A percentile compares a stretch with the other conserved stretches of the same genome.
These are phyloP conservation scores for Avena insularis DNA, from an alignment of 176 grass and related monocot genomes.

Conservation along the genomic window DNA sequence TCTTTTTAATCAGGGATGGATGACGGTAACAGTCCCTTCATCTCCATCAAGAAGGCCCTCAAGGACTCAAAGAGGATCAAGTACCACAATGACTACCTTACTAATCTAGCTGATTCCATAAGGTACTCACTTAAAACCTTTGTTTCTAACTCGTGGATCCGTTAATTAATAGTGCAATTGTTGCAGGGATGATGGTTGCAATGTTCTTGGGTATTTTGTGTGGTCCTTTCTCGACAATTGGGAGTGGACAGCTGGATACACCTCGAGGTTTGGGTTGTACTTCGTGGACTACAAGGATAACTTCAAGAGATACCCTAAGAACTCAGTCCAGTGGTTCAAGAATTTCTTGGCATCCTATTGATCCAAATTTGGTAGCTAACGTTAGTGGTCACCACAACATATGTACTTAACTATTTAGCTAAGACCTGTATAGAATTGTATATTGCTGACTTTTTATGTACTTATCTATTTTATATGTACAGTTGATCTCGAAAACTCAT, in stretches of 20 bases:
- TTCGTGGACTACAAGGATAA: slow-evolving; percentile 68
- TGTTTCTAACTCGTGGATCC: neutral
- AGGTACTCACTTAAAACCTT: slow-evolving; percentile 35
- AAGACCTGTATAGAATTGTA: too few relatives aligned
- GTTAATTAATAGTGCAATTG: neutral
- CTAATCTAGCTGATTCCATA: slow-evolving; percentile 63
- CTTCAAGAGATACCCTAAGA: slow-evolving; percentile 77
- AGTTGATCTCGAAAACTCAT: too few relatives aligned
- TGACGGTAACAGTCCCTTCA: slow-evolving; percentile 68
- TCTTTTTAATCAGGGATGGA: slow-evolving; percentile 53
- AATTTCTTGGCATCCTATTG: slow-evolving; percentile 52
- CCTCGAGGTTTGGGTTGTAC: slow-evolving; percentile 68
- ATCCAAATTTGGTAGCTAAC: slow-evolving; percentile 3
- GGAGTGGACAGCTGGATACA: slow-evolving; percentile 82
- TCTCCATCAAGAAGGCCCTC: slow-evolving; percentile 61
- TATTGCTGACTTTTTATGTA: too few relatives aligned
- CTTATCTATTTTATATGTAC: too few relatives aligned
- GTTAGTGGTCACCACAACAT: neutral
- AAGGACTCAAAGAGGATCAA: slow-evolving; percentile 69
- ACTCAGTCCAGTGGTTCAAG: slow-evolving; percentile 78
- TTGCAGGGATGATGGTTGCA: slow-evolving; percentile 71
- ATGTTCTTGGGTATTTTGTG: slow-evolving; percentile 72
- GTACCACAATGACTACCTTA: slow-evolving; percentile 68
- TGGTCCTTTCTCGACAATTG: slow-evolving; percentile 90
- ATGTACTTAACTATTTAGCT: neutral